Base-by-base conservation (phyloP, 2,329 filamentous ascomycete genomes). In the Sporothrix globosa region DNA sequence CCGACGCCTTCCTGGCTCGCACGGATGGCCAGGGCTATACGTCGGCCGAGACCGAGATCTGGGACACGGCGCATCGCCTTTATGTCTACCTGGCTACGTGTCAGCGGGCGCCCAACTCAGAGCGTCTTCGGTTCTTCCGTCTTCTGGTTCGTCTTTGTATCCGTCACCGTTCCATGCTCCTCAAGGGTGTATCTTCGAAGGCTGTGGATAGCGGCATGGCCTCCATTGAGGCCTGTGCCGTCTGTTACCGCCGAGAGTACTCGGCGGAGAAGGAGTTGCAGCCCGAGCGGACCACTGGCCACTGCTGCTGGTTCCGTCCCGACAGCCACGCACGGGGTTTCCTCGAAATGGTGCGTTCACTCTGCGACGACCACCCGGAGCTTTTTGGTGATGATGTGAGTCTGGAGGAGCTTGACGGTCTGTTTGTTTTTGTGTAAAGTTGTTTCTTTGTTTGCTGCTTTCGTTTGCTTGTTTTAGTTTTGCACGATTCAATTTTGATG, bases 261-360 rank as follows among this genome's bases (percentile, higher is more conserved):
- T 63, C 58, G 11, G 17, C 39, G 17, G 17, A 39, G 52, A 27
- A 27, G n/a, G 11, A n/a, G 19, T 11, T 10, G 9, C 41, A 1
- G 6, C 19, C 63, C 0, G 9, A 7, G n/a, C 53, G 53, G 13
- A 48, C 61, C 4, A 41, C 69, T 2, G 39, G 34, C 19, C 4
- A 48, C 65, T 71, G 70, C 70, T 69, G 58, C 21, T 71, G 70
- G 70, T 71, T 52, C 66, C 58, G 39, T n/a, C 67, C 70, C 3
- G 67, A 60, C 30, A 13, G 14, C 14, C 58, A 30, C 27, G 66
- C 41, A 14, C 27, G 14, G 14, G 39, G 10, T n/a, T 54, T 71
- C 7, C 66, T 71, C 1, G 4, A 2, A 1, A 6, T 27, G 11
- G 27, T 71, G 6, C 56, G 44, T 13, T 17, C 19, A 2, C 56